These are phyloP conservation scores for Phaeotremella fagi DNA, from an alignment of 768 basidiomycete genomes.

Conservation along the genomic window DNA sequence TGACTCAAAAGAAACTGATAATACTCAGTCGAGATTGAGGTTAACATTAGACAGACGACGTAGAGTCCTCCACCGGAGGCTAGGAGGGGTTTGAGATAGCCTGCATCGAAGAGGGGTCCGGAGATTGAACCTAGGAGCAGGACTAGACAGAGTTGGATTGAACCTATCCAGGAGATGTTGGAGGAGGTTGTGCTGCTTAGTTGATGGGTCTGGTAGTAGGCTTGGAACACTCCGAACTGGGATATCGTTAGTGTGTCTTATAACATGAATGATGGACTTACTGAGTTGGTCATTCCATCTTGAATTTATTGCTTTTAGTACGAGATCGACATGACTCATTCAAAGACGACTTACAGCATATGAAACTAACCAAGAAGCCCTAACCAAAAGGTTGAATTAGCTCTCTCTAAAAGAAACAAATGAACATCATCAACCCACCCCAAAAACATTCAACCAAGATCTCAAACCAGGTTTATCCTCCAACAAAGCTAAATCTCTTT, in stretches of 20 bases:
- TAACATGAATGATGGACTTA: slow-evolving; percentile 2
- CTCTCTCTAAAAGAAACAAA: no score
- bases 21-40: slow-evolving; percentile 19
- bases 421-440: no score
- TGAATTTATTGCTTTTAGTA: not conserved
- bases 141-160: slow-evolving; percentile 29
- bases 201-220: slow-evolving; percentile 18
- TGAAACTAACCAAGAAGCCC: slow-evolving; percentile 1
- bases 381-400: not conserved
- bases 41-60: slow-evolving; percentile 30
- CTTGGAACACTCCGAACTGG: slow-evolving; percentile 29
- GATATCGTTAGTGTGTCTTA: not conserved
- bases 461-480: no score
- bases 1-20: slow-evolving; percentile 27
- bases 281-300: slow-evolving; percentile 38
- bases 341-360: slow-evolving; percentile 30
- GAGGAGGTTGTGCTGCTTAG: slow-evolving; percentile 11
- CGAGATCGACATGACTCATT: no score
- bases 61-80: slow-evolving; percentile 19
- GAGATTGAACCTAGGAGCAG: slow-evolving; percentile 30
- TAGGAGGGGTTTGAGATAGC: slow-evolving; percentile 27
- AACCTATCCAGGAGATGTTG: slow-evolving; percentile 31
- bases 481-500: no score
- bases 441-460: no score
- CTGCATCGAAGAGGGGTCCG: slow-evolving; percentile 35